Percentiles rank a stretch among this genome's conserved stretches.
These are phyloP conservation scores for Hericium alpestre DNA, from an alignment of 768 basidiomycete species.

Conservation along the genomic window DNA sequence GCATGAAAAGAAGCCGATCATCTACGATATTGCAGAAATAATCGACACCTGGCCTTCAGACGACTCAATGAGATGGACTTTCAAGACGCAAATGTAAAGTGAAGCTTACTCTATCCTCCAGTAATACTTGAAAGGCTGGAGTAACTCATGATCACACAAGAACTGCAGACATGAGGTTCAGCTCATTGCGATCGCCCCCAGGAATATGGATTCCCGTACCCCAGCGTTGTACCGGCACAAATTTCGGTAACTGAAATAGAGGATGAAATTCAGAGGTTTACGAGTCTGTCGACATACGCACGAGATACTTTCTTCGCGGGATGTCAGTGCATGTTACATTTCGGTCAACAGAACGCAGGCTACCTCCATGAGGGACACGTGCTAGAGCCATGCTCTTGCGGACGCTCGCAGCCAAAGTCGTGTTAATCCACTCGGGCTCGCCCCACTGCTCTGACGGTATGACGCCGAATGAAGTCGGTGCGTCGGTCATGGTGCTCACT, in stretches of 20 bases:
- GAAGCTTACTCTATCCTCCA: constrained; percentile 40
- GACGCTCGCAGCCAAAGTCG: constrained; percentile 34
- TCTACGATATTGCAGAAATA: constrained; percentile 43
- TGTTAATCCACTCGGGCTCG: constrained; percentile 63
- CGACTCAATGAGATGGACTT: not conserved
- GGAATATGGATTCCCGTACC: constrained; percentile 28
- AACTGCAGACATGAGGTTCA: constrained; percentile 21
- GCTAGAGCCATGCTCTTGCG: constrained; percentile 43
- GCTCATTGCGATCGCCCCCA: not conserved
- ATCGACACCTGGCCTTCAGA: constrained; percentile 38
- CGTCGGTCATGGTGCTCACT: constrained; percentile 45
- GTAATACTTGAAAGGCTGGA: constrained; percentile 26
- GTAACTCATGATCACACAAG: constrained; percentile 40
- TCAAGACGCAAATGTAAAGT: not conserved
- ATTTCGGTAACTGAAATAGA: constrained; percentile 43
- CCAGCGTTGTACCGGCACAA: constrained; percentile 94
- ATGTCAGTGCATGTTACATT: too few species aligned
- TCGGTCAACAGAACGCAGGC: not conserved
- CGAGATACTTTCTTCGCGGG: too few species aligned
- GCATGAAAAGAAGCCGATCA: constrained; percentile 48
- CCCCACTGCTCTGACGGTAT: constrained; percentile 70
- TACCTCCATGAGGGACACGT: constrained; percentile 42
- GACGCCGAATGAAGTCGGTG: constrained; percentile 58
- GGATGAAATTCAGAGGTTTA: constrained; percentile 15
- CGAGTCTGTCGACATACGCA: constrained; percentile 15